These are phyloP conservation scores for Besnoitia besnoiti DNA, from an alignment of 169 alveolate genomes.

Conservation along the genomic window DNA sequence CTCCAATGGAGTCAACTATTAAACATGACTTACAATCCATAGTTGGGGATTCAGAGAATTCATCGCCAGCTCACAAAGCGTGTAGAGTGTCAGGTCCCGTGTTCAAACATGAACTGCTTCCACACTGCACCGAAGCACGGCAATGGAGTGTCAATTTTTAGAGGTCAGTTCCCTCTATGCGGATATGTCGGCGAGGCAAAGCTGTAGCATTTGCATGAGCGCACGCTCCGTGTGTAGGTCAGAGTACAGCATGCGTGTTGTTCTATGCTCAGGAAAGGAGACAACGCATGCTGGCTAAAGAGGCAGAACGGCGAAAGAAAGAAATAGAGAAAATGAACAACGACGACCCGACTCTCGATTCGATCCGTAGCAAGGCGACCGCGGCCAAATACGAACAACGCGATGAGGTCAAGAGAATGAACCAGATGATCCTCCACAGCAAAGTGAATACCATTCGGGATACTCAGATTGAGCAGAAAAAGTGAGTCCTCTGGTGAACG, in stretches of 20 bases:
- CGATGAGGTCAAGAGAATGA: conserved; percentile 85
- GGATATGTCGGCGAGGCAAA: too few species aligned
- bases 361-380: conserved; percentile 26
- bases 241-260: too few species aligned
- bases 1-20: too few species aligned
- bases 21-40: too few species aligned
- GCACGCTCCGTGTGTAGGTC: too few species aligned
- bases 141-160: too few species aligned
- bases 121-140: too few species aligned
- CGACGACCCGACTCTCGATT: not conserved
- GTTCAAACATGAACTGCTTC: not conserved
- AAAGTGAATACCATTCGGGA: conserved; percentile 83
- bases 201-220: too few species aligned
- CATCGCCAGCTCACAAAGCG: too few species aligned
- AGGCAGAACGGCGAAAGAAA: conserved; percentile 30
- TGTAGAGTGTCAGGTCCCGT: not conserved
- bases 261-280: conserved; percentile 42
- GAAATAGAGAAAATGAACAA: not conserved
- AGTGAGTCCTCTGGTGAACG: conserved; percentile 24
- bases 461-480: conserved; percentile 78
- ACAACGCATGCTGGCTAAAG: conserved; percentile 30
- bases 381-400: conserved; percentile 75
- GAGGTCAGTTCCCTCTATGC: too few species aligned
- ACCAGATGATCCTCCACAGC: conserved; percentile 81
- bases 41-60: too few species aligned